Base-by-base conservation (phyloP, 2,329 filamentous ascomycete species). In the Hypoxylon sp. region DNA sequence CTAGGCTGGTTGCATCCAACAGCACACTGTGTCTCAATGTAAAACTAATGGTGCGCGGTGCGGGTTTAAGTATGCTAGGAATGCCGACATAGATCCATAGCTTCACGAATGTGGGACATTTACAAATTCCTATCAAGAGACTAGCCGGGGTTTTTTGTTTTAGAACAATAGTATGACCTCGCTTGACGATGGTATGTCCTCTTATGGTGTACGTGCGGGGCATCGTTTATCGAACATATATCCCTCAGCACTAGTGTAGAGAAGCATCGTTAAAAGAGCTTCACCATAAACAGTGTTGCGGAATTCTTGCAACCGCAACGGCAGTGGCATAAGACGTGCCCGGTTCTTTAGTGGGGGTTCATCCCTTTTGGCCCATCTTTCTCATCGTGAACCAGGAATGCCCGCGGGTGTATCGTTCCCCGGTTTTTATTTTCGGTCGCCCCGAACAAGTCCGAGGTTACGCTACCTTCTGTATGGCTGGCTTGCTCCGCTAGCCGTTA, bases 401-500 rank as follows among this genome's bases (percentile, higher is more conserved):
- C 56, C 39, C 54, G 53, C 56, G 56, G 56, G 54, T 61, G 59
- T 61, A 62, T 51, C 48, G 52, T 48, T 69, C 55, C 70, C 68
- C 61, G 54, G 52, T 62, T 62, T 65, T 72, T 65, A 52, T 52
- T 65, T 48, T 74, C 72, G 72, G 72, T 68, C 46, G 62, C 57
- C 62, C 72, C 72, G 72, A 73, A 50, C 53, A 72, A 24, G 64
- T 62, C 71, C 72, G 71, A 72, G 62, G 57, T 73, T 62, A 21
- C 58, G 48, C 47, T 66, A 62, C n/a, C 21, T 44, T 24, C 21
- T 44, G 19, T n/a, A 31, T 56, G 27, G 27, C 17, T 68, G 48
- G 56, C 57, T 59, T 42, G 48, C 58, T 70, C 60, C 54, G 60
- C 60, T 68, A 13, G 37, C 65, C 54, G 56, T 69, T 72, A 65